These are phyloP conservation scores for Amauroascus verrucosus DNA, from an alignment of 2,329 filamentous ascomycete species.

Conservation along the genomic window DNA sequence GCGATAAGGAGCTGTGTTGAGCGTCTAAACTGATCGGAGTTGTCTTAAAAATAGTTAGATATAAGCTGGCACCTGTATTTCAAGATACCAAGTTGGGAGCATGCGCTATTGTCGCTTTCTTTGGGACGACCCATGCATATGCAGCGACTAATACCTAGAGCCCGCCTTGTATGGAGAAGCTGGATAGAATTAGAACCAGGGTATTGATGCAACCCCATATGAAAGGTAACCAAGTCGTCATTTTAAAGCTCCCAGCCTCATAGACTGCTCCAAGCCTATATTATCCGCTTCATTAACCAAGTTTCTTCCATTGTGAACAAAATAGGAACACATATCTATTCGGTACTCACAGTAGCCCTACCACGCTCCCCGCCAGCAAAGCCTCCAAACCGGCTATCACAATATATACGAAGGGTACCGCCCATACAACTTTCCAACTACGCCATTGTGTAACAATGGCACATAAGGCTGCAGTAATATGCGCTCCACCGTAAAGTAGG, in stretches of 20 bases:
- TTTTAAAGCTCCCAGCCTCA: constrained; percentile 68
- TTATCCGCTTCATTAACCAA: neutral
- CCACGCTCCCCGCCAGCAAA: constrained; percentile 66
- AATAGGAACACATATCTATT: neutral
- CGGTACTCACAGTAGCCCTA: constrained; percentile 35
- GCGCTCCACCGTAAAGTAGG: constrained; percentile 64
- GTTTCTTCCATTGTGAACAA: neutral
- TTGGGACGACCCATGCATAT: neutral
- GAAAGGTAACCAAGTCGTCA: constrained; percentile 92
- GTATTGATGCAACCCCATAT: constrained; percentile 81
- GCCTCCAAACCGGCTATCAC: constrained; percentile 66
- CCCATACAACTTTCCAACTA: constrained; percentile 49
- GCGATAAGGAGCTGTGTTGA: neutral
- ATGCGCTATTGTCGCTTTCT: neutral
- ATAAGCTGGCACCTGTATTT: neutral
- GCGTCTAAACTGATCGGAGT: neutral
- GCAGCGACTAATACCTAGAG: constrained; percentile 45
- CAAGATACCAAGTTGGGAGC: neutral
- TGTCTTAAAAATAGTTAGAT: neutral
- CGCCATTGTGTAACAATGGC: constrained; percentile 60
- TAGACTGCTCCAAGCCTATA: constrained; percentile 68
- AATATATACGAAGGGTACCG: constrained; percentile 60
- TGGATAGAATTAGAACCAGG: constrained; percentile 70
- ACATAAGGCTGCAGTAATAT: constrained; percentile 60
- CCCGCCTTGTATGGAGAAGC: constrained; percentile 85